phyloP scores from a whole-genome alignment of 2,329 filamentous ascomycete genomes.

The Stagonosporopsis vannaccii region DNA sequence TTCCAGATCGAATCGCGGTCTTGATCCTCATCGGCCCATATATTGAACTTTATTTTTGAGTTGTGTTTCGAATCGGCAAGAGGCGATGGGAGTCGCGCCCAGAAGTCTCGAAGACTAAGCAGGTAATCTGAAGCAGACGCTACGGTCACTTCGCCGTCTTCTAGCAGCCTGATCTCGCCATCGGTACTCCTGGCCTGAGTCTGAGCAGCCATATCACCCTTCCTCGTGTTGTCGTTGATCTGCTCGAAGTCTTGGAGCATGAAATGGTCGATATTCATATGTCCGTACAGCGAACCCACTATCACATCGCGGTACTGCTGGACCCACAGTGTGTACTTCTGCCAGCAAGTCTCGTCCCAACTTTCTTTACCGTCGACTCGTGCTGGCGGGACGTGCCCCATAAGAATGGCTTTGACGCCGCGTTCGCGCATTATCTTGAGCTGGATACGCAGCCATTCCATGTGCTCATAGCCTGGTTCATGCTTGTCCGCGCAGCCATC shows the following conservation, averaged over 20 bases:
- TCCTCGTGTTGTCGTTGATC: slow-evolving; percentile 66
- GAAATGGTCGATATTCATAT: slow-evolving; percentile 99
- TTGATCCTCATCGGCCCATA: slow-evolving; percentile 23
- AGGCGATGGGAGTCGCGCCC: slow-evolving; percentile 73
- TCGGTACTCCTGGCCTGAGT: slow-evolving; percentile 48
- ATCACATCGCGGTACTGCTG: slow-evolving; percentile 91
- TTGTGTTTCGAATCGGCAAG: slow-evolving; percentile 30
- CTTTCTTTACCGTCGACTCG: slow-evolving; percentile 82
- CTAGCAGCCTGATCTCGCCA: slow-evolving; percentile 46
- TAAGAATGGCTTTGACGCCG: slow-evolving; percentile 92
- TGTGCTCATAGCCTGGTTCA: slow-evolving; percentile 90
- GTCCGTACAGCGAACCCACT: slow-evolving; percentile 79
- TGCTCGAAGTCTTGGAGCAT: slow-evolving; percentile 86
- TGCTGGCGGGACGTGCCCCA: slow-evolving; percentile 92
- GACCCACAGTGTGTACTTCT: slow-evolving; percentile 93
- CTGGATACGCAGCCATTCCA: slow-evolving; percentile 95
- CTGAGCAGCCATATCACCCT: slow-evolving; percentile 50
- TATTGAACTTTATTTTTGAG: slow-evolving; percentile 3
- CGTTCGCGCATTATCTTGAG: slow-evolving; percentile 81
- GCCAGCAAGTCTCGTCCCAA: slow-evolving; percentile 98
- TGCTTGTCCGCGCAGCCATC: slow-evolving; percentile 82
- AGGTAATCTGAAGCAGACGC: slow-evolving; percentile 81
- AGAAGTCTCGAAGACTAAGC: slow-evolving; percentile 76
- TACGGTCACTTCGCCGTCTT: slow-evolving; percentile 63
- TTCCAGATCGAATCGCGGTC: slow-evolving; percentile 32